Base-by-base conservation (phyloP, 805 yeast species). In the Ogataea methanolica region DNA sequence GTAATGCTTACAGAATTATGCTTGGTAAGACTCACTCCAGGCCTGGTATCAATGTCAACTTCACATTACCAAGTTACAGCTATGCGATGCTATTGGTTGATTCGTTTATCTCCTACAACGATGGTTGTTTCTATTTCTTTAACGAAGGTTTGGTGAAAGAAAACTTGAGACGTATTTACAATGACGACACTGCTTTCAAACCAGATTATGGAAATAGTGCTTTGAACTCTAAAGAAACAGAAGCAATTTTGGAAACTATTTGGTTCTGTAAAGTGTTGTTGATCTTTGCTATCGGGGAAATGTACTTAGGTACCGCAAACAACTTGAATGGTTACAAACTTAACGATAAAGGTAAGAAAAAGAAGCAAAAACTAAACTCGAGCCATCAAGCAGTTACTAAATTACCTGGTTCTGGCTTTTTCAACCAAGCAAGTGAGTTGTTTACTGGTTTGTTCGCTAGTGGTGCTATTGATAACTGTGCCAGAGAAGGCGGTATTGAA, bases 71-170 rank as follows among this genome's bases (percentile, higher is more conserved):
- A 0, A 80, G 88, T 14, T 85, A 84, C 53, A 79, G 88, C 3
- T 85, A 85, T 62, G 90, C 92, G 6, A 77, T 83, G 77, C 62
- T 84, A 14, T 66, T 86, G 42, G 86, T 86, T 12, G 92, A 86
- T 59, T 82, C 88, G 0, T 86, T 86, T 55, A 77, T 86, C 45
- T 83, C 84, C 44, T 86, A 85, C 62, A 86, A 86, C 57, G 94
- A 85, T 63, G 94, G 91, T 0, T 86, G 95, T 56, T 86, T 86
- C 62, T 86, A 86, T 66, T 86, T 86, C 58, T 86, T 86, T 69
- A 86, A 86, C 60, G 95, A 86, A 62, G 95, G 95, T 1, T 59
- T 85, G 19, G 88, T 85, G 22, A 85, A 85, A 58, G 78, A 79
- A 54, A 83, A 80, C 51, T 62, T 86, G 45, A 76, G 80, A 67